Evolutionary conservation across 1,284 basidiomycete genomes (phyloP).

Genomic region (Trichosporon inkin): DNA sequence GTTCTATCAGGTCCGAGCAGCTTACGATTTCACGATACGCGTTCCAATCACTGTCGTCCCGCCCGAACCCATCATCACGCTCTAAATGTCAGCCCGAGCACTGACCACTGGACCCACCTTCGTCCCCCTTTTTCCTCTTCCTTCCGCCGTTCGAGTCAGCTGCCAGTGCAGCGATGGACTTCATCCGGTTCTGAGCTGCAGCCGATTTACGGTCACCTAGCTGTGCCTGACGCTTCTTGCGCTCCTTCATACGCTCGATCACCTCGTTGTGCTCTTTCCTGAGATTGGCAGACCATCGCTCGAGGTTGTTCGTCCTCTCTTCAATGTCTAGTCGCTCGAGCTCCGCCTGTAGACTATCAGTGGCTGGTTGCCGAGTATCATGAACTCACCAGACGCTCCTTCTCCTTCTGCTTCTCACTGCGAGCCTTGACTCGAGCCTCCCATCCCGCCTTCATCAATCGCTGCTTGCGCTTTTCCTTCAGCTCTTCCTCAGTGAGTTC

Average conservation of each 20-base stretch:
- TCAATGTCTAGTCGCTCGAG: conserved; percentile 72
- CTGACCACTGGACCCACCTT: conserved; percentile 55
- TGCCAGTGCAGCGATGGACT: conserved; percentile 88
- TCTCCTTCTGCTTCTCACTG: conserved; percentile 83
- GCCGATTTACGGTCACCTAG: conserved; percentile 88
- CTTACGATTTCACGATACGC: conserved; percentile 94
- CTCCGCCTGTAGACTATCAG: conserved; percentile 55
- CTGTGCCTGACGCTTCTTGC: conserved; percentile 74
- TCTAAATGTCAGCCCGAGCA: conserved; percentile 50
- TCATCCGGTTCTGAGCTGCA: conserved; percentile 94
- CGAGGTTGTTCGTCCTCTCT: conserved; percentile 66
- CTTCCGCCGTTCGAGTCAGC: conserved; percentile 63
- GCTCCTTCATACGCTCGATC: conserved; percentile 79
- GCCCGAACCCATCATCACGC: conserved; percentile 81
- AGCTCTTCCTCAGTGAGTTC: conserved; percentile 90
- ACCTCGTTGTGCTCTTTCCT: conserved; percentile 71
- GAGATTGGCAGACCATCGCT: conserved; percentile 67
- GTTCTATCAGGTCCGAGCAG: not conserved
- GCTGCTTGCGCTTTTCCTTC: conserved; percentile 93
- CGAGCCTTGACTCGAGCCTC: conserved; percentile 82
- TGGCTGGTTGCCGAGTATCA: not conserved
- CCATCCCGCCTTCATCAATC: conserved; percentile 87
- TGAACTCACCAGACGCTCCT: conserved; percentile 55
- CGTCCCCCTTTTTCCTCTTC: conserved; percentile 71
- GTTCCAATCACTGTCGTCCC: conserved; percentile 94